Percentiles rank a stretch among this genome's conserved stretches.
These are phyloP conservation scores for Leccinum imitatum DNA, from an alignment of 768 basidiomycete genomes.

Conservation along the genomic window DNA sequence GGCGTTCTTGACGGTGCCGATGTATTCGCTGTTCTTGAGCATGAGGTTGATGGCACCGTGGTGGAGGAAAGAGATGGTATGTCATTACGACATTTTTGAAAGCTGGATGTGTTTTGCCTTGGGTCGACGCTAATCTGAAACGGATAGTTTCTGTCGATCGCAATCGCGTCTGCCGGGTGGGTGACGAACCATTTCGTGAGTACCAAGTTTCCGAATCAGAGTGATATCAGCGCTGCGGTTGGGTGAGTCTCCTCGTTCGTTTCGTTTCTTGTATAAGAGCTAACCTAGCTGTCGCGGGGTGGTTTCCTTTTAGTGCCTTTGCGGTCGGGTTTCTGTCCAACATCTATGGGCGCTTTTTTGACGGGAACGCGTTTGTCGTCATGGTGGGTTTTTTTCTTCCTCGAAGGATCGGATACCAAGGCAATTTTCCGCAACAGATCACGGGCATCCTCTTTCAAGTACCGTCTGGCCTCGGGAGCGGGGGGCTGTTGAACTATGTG, in stretches of 20 bases:
- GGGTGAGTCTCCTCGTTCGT: slow-evolving; percentile 41
- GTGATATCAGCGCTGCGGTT: slow-evolving; percentile 76
- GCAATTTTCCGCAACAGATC: slow-evolving; percentile 37
- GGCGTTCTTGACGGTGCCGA: slow-evolving; percentile 74
- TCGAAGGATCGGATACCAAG: not conserved
- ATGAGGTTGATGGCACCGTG: slow-evolving; percentile 63
- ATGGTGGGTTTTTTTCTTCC: slow-evolving; percentile 49
- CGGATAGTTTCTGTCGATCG: slow-evolving; percentile 47
- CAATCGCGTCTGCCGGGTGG: slow-evolving; percentile 72
- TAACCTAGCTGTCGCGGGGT: not conserved
- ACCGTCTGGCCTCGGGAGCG: slow-evolving; percentile 77
- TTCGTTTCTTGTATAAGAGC: not conserved
- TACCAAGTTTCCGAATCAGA: slow-evolving; percentile 59
- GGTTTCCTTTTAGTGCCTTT: slow-evolving; percentile 51
- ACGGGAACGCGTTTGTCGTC: slow-evolving; percentile 76
- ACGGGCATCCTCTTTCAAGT: slow-evolving; percentile 85
- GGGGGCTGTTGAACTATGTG: slow-evolving; percentile 63
- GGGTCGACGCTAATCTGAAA: not conserved
- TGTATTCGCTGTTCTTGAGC: slow-evolving; percentile 65
- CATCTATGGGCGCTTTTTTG: slow-evolving; percentile 70
- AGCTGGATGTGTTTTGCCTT: not conserved
- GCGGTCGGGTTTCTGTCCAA: slow-evolving; percentile 80
- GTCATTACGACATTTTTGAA: slow-evolving; percentile 14
- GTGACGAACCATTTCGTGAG: slow-evolving; percentile 68
- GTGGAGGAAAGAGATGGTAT: slow-evolving; percentile 54